Evolutionary conservation across 1,284 basidiomycete genomes (phyloP), one percentile per base, ranked within the genome.

Genomic region (Pisolithus thermaeus): DNA sequence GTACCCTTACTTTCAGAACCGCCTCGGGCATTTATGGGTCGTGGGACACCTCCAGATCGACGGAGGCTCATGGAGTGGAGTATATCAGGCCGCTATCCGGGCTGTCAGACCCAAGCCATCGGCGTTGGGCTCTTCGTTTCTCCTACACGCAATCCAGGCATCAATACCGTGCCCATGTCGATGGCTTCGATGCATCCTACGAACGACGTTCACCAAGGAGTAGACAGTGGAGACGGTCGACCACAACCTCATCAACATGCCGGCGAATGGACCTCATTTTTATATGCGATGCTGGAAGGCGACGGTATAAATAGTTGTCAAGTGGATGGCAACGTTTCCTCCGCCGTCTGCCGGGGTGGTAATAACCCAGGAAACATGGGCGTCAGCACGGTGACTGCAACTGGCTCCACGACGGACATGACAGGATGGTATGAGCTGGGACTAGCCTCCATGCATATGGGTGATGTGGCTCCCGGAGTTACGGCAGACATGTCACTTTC

Each of bases 21-120:
- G 1, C 60, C 65, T 0, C 65, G 65, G 27, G 64, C 66, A 1
- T 68, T 69, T 35, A 65, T 69, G 64, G 66, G 64, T 22, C 66
- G 64, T 2, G 66, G 66, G 9, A 65, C 64, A 0, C 66, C 63
- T 4, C 64, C 64, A 9, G 64, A 69, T 14, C 59, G 56, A 43
- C 58, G 52, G 12, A 60, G 65, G 20, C 48, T 66, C 12, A 43
- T 53, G 8, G 65, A 65, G 48, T 65, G 63, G 63, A 65, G 66
- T 4, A 49, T 53, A 2, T 65, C 53, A 8, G 56, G 36, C 18
- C 58, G 55, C 8, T 38, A 32, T 30, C 37, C 40, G 12, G 30
- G 32, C 3, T 49, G 41, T 51, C 41, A 45, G 36, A 20, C 27
- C 8, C 39, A 51, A 25, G 25, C 22, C 25, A 22, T 48, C 8